Percentiles rank a stretch among this genome's conserved stretches.
phyloP scores from a whole-genome alignment of 768 basidiomycete species.

The Xerocomellus chrysenteron region DNA sequence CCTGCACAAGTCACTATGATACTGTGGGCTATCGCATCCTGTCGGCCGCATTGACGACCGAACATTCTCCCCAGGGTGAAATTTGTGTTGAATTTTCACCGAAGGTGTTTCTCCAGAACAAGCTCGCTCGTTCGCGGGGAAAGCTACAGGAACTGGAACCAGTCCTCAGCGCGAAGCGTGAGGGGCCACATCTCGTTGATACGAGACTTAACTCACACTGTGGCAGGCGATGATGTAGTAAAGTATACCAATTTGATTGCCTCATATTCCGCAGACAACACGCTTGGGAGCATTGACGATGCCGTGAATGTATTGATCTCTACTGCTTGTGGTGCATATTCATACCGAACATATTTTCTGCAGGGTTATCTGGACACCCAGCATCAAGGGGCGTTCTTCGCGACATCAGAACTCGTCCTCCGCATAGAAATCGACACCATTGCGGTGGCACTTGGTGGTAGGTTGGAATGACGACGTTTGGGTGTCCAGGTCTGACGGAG shows the following conservation, averaged over 20 bases:
- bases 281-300: constrained; percentile 53
- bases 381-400: constrained; percentile 56
- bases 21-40: constrained; percentile 46
- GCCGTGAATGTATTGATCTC: constrained; percentile 19
- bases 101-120: constrained; percentile 81
- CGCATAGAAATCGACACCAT: constrained; percentile 67
- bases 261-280: constrained; percentile 46
- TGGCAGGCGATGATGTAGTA: constrained; percentile 53
- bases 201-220: constrained; percentile 5
- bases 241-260: constrained; percentile 47
- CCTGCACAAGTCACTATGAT: constrained; percentile 73
- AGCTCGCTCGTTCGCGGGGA: constrained; percentile 53
- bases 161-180: constrained; percentile 61
- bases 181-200: constrained; percentile 20
- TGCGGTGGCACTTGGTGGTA: constrained; percentile 60
- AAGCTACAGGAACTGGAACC: constrained; percentile 66
- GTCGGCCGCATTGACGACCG: background rate
- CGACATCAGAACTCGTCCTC: constrained; percentile 56
- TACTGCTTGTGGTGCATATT: background rate
- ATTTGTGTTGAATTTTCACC: constrained; percentile 68
- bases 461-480: constrained; percentile 17
- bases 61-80: constrained; percentile 26
- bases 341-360: constrained; percentile 2
- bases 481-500: constrained; percentile 6
- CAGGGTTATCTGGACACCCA: constrained; percentile 64